Conservation (phyloP, 768 basidiomycete genomes). For the Phlegmacium glaucopus region DNA sequence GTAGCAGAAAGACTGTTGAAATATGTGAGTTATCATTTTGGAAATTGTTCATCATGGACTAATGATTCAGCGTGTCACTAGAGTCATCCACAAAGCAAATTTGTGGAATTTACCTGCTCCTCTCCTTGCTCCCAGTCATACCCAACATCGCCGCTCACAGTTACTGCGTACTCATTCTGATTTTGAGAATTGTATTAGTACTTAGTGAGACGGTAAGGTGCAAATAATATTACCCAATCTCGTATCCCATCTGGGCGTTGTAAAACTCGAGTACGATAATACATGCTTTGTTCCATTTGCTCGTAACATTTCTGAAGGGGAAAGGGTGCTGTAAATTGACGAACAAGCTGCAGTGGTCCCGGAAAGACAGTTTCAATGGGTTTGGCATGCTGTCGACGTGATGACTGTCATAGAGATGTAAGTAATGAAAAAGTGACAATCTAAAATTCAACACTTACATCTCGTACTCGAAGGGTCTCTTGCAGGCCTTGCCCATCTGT, state of each 20-base stretch:
- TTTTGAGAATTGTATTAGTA: not conserved
- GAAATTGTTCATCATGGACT: conserved; percentile 15
- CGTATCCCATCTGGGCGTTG: conserved; percentile 20
- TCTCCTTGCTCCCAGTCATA: conserved; percentile 15
- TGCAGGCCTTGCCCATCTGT: conserved; percentile 14
- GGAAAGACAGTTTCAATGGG: conserved; percentile 26
- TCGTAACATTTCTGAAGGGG: conserved; percentile 24
- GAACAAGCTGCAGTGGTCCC: conserved; percentile 16
- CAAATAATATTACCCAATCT: conserved; percentile 23
- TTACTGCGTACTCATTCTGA: conserved; percentile 18
- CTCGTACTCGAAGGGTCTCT: conserved; percentile 16
- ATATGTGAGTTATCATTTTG: conserved; percentile 22
- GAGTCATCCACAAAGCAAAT: conserved; percentile 24
- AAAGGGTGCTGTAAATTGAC: conserved; percentile 26
- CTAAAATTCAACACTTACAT: conserved; percentile 10
- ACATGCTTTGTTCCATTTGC: conserved; percentile 29
- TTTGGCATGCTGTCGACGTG: conserved; percentile 20
- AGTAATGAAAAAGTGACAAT: no score
- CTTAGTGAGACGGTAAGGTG: no score
- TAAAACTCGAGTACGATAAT: conserved; percentile 21
- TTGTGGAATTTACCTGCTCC: conserved; percentile 22
- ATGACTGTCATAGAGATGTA: conserved; percentile 11
- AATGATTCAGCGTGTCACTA: conserved; percentile 20
- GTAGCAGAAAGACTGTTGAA: conserved; percentile 19
- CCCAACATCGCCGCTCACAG: conserved; percentile 7